A percentile compares a stretch with the other conserved stretches of the same genome.
phyloP scores from a whole-genome alignment of 371 early-diverging fungal species.

The Mucor irregularis region DNA sequence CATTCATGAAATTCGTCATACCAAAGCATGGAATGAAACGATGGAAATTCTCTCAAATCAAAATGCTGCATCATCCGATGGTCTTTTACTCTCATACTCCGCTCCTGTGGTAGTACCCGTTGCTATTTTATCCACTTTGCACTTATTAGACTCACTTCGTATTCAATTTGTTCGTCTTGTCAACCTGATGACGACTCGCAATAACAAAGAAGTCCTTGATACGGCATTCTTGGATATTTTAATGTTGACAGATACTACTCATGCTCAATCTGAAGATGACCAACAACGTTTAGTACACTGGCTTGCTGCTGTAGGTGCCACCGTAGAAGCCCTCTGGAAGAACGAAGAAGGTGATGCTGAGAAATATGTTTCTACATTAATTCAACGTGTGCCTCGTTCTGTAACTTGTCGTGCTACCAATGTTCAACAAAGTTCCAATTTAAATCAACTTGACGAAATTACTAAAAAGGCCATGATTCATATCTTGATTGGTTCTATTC shows the following conservation, averaged over 20 bases:
- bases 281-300: conserved; percentile 34
- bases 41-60: conserved; percentile 25
- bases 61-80: neutral
- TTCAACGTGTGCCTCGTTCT: conserved; percentile 32
- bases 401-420: conserved; percentile 14
- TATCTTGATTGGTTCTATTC: conserved; percentile 26
- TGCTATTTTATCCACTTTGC: conserved; percentile 32
- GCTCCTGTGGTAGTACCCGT: conserved; percentile 42
- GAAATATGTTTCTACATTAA: conserved; percentile 14
- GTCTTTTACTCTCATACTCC: conserved; percentile 25
- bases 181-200: neutral
- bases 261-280: conserved; percentile 13
- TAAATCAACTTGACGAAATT: conserved; percentile 28
- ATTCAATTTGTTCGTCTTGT: conserved; percentile 26
- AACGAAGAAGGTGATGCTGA: conserved; percentile 24
- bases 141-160: conserved; percentile 31
- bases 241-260: conserved; percentile 8
- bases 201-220: neutral
- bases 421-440: conserved; percentile 15
- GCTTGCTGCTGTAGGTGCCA: conserved; percentile 38
- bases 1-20: conserved; percentile 23
- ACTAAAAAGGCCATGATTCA: conserved; percentile 31
- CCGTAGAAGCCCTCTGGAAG: conserved; percentile 36
- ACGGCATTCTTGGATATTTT: conserved; percentile 13
- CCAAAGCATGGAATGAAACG: conserved; percentile 33